These are phyloP conservation scores for Saccharomycopsis crataegensis DNA, from an alignment of 1,139 yeast genomes.

Conservation along the genomic window DNA sequence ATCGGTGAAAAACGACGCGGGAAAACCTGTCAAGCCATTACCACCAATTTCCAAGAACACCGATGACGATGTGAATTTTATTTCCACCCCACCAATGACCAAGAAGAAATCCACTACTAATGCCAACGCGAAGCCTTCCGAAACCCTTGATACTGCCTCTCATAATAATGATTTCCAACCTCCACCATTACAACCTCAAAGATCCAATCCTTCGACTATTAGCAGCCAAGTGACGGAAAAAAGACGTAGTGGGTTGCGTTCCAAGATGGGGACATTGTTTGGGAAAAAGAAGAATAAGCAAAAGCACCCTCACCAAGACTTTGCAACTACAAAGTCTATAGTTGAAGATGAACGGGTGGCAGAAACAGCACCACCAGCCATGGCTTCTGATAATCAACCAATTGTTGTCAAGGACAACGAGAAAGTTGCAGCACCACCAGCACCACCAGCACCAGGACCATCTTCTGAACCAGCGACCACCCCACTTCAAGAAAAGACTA, in stretches of 20 bases:
- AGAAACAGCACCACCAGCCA: neutral
- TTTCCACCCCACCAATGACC: constrained; percentile 6
- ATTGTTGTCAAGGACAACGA: neutral
- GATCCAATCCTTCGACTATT: constrained; percentile 16
- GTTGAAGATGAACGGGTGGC: neutral
- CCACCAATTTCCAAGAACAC: constrained; percentile 21
- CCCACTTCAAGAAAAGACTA: constrained; percentile 1
- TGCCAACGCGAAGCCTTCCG: neutral
- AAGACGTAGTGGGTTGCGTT: constrained; percentile 42
- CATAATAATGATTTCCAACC: neutral
- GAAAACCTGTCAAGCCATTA: constrained; percentile 23
- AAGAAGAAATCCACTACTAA: neutral
- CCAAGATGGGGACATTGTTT: constrained; percentile 81
- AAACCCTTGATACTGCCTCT: neutral
- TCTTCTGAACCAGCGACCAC: neutral
- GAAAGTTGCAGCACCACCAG: neutral
- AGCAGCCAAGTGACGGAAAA: constrained; percentile 23
- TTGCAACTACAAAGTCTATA: neutral
- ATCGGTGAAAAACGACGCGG: constrained; percentile 19
- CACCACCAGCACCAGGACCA: neutral
- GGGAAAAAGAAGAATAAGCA: constrained; percentile 45
- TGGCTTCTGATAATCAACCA: neutral
- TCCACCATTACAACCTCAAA: constrained; percentile 13
- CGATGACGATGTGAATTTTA: neutral
- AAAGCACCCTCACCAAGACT: constrained; percentile 5